Evolutionary conservation across 495 filamentous ascomycete species (phyloP), one percentile per base, ranked within the genome.

Genomic region (Penicillium mononematosum): DNA sequence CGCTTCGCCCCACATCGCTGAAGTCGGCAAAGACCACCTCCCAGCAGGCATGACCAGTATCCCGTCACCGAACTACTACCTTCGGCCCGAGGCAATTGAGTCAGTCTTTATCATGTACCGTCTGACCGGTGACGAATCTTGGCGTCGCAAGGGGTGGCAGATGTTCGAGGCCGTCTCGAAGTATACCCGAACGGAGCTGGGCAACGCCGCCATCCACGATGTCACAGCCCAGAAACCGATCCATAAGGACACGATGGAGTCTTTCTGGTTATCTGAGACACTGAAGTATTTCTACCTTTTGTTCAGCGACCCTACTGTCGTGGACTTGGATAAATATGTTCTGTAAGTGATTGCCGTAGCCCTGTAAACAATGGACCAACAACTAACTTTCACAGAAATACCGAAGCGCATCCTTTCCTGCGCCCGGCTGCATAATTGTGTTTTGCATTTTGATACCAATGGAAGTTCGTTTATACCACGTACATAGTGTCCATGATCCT

Each of bases 51-150:
- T 91, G 63, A 75, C 78, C 3, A 71, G 68, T 19, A 82, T 96
- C 50, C 71, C 65, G 8, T 76, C 74, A 36, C 74, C 75, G 25
- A 78, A 82, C 43, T 97, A 97, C 67, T 87, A 93, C 53, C 82
- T 97, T 55, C 92, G 90, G 45, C 92, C 92, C 44, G 92, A 96
- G 77, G 92, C 92, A 3, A 96, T 96, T 60, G 92, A 96, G 70
- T 95, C 90, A 2, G 90, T 96, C 14, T 96, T 91, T 81, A 92
- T 95, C 77, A 91, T 96, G 88, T 96, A 89, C 77, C 89, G 92
- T 64, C 86, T 94, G 60, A 96, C 91, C 0, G 92, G 90, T 51
- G 88, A 94, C 53, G 70, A 80, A 0, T 69, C 74, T 45, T 96
- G 91, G 90, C 89, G 90, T 53, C 83, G 88, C 54, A 88, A 89